These are phyloP conservation scores for Acanthamoeba rhysodes DNA, from an alignment of 208 protist genomes.

Conservation along the genomic window DNA sequence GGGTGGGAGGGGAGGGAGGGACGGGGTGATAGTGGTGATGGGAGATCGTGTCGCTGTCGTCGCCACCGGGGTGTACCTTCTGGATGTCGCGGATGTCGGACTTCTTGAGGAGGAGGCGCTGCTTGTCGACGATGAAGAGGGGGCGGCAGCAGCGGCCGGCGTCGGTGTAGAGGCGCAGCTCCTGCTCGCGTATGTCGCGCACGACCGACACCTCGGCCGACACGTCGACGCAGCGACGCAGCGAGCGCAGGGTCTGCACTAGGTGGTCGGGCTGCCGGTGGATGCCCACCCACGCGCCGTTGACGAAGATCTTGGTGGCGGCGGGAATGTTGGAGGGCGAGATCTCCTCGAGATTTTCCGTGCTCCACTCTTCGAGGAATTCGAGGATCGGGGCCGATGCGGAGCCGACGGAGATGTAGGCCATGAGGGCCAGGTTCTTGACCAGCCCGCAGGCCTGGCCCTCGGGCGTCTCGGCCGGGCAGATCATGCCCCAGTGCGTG, in stretches of 20 bases:
- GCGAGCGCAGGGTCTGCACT: conserved; percentile 84
- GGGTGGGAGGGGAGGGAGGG: neutral
- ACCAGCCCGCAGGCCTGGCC: conserved; percentile 96
- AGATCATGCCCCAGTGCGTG: conserved; percentile 98
- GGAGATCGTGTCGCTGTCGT: too few species aligned
- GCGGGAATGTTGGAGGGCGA: conserved; percentile 77
- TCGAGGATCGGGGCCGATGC: conserved; percentile 85
- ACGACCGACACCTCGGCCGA: conserved; percentile 87
- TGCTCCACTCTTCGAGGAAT: conserved; percentile 90
- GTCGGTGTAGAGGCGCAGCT: conserved; percentile 93
- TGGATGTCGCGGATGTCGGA: conserved; percentile 86
- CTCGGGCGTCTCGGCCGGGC: conserved; percentile 97
- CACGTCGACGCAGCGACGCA: conserved; percentile 87
- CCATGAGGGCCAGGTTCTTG: conserved; percentile 98
- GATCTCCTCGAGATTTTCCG: conserved; percentile 92
- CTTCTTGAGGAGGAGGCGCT: conserved; percentile 88
- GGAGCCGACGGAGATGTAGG: conserved; percentile 89
- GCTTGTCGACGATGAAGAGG: conserved; percentile 93
- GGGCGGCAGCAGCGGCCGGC: conserved; percentile 91
- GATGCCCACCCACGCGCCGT: conserved; percentile 96
- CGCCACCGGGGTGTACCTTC: neutral
- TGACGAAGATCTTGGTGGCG: conserved; percentile 95
- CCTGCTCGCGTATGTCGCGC: conserved; percentile 88
- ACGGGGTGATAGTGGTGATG: neutral
- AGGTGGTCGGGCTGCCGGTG: conserved; percentile 90